A percentile compares a stretch with the other conserved stretches of the same genome.
These are phyloP conservation scores for Friedmanniomyces simplex DNA, from an alignment of 495 filamentous ascomycete species.

Conservation along the genomic window DNA sequence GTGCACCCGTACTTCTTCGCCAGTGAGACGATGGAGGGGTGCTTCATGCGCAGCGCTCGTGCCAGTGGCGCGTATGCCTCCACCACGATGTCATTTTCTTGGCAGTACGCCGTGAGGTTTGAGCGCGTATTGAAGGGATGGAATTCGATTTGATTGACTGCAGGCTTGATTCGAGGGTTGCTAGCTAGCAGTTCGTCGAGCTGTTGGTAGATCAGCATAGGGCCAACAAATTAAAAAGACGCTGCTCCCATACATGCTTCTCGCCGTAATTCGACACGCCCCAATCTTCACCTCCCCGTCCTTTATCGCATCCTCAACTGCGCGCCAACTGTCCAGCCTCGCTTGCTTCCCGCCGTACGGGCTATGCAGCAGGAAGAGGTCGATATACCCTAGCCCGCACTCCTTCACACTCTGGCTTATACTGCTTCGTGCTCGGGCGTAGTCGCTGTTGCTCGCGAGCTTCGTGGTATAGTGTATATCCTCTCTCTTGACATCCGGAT, in stretches of 20 bases:
- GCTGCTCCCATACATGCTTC: conserved; percentile 40
- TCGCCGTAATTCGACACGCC: conserved; percentile 62
- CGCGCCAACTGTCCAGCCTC: conserved; percentile 52
- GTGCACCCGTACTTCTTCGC: conserved; percentile 49
- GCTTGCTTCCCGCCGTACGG: conserved; percentile 53
- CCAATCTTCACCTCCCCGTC: conserved; percentile 49
- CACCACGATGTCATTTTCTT: conserved; percentile 44
- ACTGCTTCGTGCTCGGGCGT: conserved; percentile 44
- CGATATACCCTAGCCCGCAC: conserved; percentile 54
- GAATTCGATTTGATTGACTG: conserved; percentile 60
- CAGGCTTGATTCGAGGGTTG: conserved; percentile 41
- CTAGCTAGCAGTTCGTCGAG: conserved; percentile 52
- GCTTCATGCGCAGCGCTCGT: conserved; percentile 44
- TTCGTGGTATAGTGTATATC: conserved; percentile 63
- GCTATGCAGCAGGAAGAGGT: conserved; percentile 58
- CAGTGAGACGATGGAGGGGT: conserved; percentile 41
- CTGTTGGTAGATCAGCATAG: conserved; percentile 22
- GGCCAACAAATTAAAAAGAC: not conserved
- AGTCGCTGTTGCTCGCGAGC: conserved; percentile 46
- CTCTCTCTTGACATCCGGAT: conserved; percentile 41
- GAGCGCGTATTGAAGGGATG: conserved; percentile 58
- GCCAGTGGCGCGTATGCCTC: conserved; percentile 58
- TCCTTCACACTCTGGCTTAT: conserved; percentile 46
- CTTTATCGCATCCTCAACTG: conserved; percentile 53
- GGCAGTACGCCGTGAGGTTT: conserved; percentile 46